These are phyloP conservation scores for Thielaviopsis musarum DNA, from an alignment of 2,329 filamentous ascomycete species.

Conservation along the genomic window DNA sequence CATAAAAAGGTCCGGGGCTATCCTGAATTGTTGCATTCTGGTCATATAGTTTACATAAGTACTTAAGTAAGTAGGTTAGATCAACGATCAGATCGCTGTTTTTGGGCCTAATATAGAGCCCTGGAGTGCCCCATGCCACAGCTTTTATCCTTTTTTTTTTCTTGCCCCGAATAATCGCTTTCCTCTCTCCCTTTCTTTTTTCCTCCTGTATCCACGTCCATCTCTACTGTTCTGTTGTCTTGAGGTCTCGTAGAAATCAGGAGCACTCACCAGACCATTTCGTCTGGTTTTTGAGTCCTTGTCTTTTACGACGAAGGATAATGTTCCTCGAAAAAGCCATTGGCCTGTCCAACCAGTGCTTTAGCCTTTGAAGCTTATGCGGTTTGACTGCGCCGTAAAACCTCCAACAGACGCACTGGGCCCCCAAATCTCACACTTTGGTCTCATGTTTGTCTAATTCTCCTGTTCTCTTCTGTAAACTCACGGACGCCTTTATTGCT, in stretches of 20 bases:
- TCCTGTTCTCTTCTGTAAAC: background rate
- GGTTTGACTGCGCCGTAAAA: background rate
- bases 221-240: background rate
- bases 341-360: background rate
- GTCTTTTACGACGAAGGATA: background rate
- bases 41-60: too few species aligned
- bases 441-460: background rate
- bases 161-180: background rate
- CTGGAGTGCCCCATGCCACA: too few species aligned
- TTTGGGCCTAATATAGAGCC: background rate
- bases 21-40: background rate
- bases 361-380: background rate
- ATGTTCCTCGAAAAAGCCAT: background rate
- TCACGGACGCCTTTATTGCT: background rate
- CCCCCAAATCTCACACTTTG: background rate
- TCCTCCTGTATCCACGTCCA: too few species aligned
- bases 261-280: background rate
- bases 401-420: background rate
- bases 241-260: background rate
- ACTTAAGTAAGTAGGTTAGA: too few species aligned
- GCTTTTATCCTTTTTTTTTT: background rate
- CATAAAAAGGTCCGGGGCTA: background rate
- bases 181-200: background rate
- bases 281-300: background rate
- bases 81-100: background rate